Conservation (phyloP, 2,329 filamentous ascomycete genomes). For the Neonectria punicea region DNA sequence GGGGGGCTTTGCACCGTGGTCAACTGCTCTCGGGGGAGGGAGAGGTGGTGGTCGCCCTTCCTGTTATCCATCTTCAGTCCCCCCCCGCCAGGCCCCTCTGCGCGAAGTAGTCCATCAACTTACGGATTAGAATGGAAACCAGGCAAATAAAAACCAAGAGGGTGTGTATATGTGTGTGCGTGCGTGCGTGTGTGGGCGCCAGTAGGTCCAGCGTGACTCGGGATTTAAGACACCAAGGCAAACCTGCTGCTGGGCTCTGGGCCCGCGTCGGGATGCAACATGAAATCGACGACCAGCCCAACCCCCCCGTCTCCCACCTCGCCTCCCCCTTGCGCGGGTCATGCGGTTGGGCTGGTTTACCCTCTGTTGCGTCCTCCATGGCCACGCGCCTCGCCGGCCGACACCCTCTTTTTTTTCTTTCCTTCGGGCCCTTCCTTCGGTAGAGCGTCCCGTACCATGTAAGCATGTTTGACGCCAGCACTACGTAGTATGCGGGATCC, state of each 20-base stretch:
- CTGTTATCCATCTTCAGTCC: slow-evolving; percentile 1
- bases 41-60: slow-evolving; percentile 16
- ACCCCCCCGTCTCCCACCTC: slow-evolving; percentile 25
- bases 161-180: slow-evolving; percentile 28
- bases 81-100: slow-evolving; percentile 3
- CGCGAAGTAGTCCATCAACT: not conserved
- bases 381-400: slow-evolving; percentile 37
- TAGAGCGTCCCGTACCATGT: slow-evolving; percentile 9
- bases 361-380: slow-evolving; percentile 27
- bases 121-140: not conserved
- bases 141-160: not conserved
- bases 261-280: slow-evolving; percentile 44
- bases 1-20: slow-evolving; percentile 10
- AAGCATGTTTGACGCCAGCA: slow-evolving; percentile 6
- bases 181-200: slow-evolving; percentile 38
- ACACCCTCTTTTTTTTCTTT: slow-evolving; percentile 31
- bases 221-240: slow-evolving; percentile 50
- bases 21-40: not conserved
- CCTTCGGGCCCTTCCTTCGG: slow-evolving; percentile 6
- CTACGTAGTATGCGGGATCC: slow-evolving; percentile 5
- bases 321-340: slow-evolving; percentile 29
- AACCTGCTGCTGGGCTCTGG: slow-evolving; percentile 38
- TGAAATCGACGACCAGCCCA: slow-evolving; percentile 38
- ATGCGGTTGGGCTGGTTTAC: slow-evolving; percentile 22
- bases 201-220: slow-evolving; percentile 50